Base-by-base conservation (phyloP, 1,284 basidiomycete genomes). In the Ganoderma lingzhi region DNA sequence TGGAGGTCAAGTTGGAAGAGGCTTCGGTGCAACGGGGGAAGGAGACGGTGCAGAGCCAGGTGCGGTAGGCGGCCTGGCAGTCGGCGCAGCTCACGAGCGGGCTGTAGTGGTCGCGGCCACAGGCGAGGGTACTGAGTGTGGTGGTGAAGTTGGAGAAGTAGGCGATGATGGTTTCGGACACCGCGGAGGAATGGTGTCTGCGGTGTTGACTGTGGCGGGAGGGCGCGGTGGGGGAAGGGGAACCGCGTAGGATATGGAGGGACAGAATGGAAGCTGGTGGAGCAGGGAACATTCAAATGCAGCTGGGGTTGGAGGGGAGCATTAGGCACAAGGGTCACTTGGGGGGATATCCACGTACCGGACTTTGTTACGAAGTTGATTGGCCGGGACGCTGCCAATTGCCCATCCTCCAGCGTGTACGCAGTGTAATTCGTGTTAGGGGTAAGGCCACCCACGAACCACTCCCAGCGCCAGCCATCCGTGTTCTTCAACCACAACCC, bases 31-130 rank as follows among this genome's bases (percentile, higher is more conserved):
- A 96, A 62, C 93, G 88, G 17, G 93, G 90, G 72, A 96, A 85
- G 15, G 89, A 86, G 23, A 91, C 81, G 17, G 88, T 79, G 79
- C 95, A 96, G 37, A 95, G 84, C 95, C 95, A 96, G 61, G 85
- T 84, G 23, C 93, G 86, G 77, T 96, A 96, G 19, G 88, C 88
- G 35, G 81, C 76, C 72, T 92, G 90, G 76, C 95, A 96, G 79
- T 94, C 92, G 14, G 87, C 84, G 76, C 95, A 96, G 1, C 87
- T 86, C 28, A 93, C 88, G 6, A 95, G 81, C 1, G 92, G 92
- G 10, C 93, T 95, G 81, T 95, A 96, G 61, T 85, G 78, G 78
- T 96, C 94, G 32, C 94, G 85, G 3, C 94, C 95, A 76, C 95
- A 96, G 1, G 93, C 88, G 71, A 89, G 88, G 2, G 92, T 90